Evolutionary conservation across 371 early-diverging fungal species (phyloP).

Genomic region (Dichotomocladium elegans): DNA sequence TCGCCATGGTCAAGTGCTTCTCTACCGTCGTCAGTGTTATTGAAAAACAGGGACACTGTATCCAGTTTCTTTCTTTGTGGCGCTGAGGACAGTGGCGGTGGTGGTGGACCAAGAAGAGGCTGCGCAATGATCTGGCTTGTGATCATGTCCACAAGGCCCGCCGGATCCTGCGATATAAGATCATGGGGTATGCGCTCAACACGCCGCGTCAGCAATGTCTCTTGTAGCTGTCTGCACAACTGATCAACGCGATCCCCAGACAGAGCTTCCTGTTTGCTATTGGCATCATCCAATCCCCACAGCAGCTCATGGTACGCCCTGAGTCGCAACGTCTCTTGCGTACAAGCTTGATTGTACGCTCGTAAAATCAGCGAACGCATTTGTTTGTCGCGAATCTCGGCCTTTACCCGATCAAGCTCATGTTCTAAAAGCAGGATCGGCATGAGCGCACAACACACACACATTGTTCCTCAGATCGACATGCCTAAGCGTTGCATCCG

Average conservation of each 20-base stretch:
- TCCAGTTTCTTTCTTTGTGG: no score
- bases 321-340: background rate
- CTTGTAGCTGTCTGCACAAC: background rate
- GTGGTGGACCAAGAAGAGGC: no score
- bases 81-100: no score
- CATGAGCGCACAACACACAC: background rate
- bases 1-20: no score
- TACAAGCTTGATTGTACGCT: background rate
- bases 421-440: background rate
- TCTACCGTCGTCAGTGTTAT: no score
- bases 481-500: conserved; percentile 4
- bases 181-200: no score
- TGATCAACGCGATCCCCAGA: background rate
- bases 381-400: background rate
- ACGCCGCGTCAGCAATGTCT: no score
- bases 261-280: background rate
- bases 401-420: background rate
- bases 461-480: background rate
- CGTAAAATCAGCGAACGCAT: background rate
- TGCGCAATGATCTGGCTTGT: no score
- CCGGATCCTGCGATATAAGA: no score
- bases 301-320: background rate
- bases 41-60: no score
- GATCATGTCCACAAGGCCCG: no score
- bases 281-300: background rate